Conservation (phyloP, 139 green algal genomes). For the Nannochloris sp. region DNA sequence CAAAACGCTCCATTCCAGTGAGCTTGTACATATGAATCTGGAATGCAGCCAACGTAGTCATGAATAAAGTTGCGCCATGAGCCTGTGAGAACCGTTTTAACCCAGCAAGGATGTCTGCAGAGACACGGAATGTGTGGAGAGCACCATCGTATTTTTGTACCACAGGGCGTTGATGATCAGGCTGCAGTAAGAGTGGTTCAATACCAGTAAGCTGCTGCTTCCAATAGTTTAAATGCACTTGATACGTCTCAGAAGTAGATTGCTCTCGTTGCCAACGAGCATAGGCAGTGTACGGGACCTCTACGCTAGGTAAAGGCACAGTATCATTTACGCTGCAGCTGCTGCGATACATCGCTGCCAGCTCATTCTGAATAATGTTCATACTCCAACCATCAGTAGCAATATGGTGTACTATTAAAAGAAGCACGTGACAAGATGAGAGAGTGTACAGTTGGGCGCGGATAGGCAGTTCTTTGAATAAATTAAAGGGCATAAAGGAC, state of each 20-base stretch:
- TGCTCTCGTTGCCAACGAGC: conserved; percentile 2
- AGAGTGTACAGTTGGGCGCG: neutral
- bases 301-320: neutral
- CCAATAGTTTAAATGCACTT: conserved; percentile 2
- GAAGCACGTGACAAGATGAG: neutral
- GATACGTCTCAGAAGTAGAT: neutral
- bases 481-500: conserved; percentile 1
- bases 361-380: neutral
- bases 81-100: neutral
- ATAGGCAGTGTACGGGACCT: conserved; percentile 10
- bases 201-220: neutral
- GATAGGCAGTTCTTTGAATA: neutral
- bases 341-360: neutral
- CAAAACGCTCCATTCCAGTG: neutral
- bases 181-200: neutral
- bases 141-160: neutral
- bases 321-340: neutral
- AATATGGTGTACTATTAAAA: conserved; percentile 8
- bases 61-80: neutral
- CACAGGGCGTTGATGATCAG: conserved; percentile 5
- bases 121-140: neutral
- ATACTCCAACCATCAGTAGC: conserved; percentile 8
- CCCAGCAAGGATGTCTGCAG: neutral
- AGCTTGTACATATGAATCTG: neutral
- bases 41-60: neutral